These are phyloP conservation scores for Pestalotiopsis sp. DNA, from an alignment of 2,329 filamentous ascomycete species.

Conservation along the genomic window DNA sequence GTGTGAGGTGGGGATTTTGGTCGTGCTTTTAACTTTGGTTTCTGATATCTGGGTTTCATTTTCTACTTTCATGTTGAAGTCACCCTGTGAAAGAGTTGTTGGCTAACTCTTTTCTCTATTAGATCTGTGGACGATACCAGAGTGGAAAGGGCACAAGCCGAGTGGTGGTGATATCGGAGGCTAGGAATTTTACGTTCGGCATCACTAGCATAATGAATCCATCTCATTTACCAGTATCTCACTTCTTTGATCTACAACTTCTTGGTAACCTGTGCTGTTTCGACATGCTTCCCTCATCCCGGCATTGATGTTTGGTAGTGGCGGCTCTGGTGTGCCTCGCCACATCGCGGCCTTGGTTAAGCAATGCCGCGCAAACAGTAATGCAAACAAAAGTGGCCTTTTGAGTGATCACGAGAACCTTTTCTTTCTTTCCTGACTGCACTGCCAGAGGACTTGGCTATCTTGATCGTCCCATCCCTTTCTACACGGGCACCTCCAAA, in stretches of 20 bases:
- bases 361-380: no score
- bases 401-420: no score
- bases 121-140: background rate
- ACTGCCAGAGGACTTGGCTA: no score
- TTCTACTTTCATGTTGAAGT: background rate
- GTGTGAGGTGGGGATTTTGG: constrained; percentile 34
- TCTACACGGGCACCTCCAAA: no score
- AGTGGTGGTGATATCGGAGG: background rate
- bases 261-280: background rate
- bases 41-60: constrained; percentile 23
- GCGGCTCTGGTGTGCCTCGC: no score
- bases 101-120: background rate
- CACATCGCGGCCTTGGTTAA: no score
- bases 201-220: background rate
- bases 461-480: no score
- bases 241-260: background rate
- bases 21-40: constrained; percentile 36
- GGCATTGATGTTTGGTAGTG: no score
- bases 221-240: background rate
- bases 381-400: no score
- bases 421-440: no score
- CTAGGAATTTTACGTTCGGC: background rate
- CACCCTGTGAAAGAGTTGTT: background rate
- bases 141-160: background rate
- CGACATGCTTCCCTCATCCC: background rate